A percentile compares a stretch with the other conserved stretches of the same genome.
Evolutionary conservation across 1,284 basidiomycete genomes (phyloP).

Genomic region (Tilletia walkeri): DNA sequence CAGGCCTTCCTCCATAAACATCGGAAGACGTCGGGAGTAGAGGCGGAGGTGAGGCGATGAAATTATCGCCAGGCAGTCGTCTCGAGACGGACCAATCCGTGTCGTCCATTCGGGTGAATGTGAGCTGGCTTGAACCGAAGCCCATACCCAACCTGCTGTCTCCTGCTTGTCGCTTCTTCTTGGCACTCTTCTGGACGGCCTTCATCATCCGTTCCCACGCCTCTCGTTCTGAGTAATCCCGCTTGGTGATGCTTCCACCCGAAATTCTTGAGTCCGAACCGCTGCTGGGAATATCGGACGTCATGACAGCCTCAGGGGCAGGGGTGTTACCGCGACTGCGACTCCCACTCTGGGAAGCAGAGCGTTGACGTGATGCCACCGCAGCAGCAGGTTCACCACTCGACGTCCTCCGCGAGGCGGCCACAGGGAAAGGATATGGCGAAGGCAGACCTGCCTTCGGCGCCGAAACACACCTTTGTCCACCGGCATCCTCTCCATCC

Average conservation of each 20-base stretch:
- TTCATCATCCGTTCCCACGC: conserved; percentile 52
- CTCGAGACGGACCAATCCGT: background rate
- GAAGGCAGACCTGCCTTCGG: conserved; percentile 31
- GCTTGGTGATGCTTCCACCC: conserved; percentile 50
- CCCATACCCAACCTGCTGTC: background rate
- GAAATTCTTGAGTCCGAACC: conserved; percentile 53
- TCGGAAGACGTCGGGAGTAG: background rate
- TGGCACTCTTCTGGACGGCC: conserved; percentile 49
- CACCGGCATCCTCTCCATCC: background rate
- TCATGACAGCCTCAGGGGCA: conserved; percentile 5
- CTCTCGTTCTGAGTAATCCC: conserved; percentile 51
- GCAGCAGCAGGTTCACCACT: background rate
- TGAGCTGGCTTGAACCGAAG: background rate
- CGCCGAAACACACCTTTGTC: background rate
- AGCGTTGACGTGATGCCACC: background rate
- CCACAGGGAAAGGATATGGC: conserved; percentile 50
- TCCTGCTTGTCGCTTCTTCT: conserved; percentile 28
- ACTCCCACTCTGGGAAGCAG: background rate
- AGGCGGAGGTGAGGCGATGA: background rate
- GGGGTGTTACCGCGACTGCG: conserved; percentile 9
- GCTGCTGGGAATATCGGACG: conserved; percentile 29
- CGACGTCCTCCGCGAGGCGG: conserved; percentile 22
- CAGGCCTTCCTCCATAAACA: too few species aligned
- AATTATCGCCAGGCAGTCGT: background rate
- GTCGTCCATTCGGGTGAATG: background rate